phyloP scores from a whole-genome alignment of 1,139 yeast species.

The Kluyveromyces sp. region DNA sequence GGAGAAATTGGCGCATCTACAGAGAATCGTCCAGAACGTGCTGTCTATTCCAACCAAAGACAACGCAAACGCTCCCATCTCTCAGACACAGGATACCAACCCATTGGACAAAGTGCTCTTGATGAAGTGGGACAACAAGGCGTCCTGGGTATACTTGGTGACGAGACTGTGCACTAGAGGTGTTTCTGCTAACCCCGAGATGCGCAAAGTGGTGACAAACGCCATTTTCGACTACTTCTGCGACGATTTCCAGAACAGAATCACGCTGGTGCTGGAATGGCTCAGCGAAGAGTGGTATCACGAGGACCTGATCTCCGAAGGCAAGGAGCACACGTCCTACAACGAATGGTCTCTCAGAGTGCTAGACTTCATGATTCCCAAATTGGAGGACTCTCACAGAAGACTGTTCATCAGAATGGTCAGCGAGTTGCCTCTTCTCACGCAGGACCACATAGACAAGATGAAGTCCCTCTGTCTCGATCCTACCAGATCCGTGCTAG shows the following conservation, averaged over 20 bases:
- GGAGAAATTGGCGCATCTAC: slow-evolving; percentile 22
- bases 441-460: slow-evolving; percentile 51
- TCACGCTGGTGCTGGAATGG: slow-evolving; percentile 87
- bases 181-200: slow-evolving; percentile 34
- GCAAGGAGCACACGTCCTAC: slow-evolving; percentile 40
- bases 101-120: slow-evolving; percentile 24
- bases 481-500: slow-evolving; percentile 74
- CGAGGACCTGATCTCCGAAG: slow-evolving; percentile 33
- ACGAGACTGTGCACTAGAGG: slow-evolving; percentile 81
- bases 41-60: slow-evolving; percentile 18
- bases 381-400: slow-evolving; percentile 72
- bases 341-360: slow-evolving; percentile 63
- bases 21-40: slow-evolving; percentile 22
- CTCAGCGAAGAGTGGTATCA: slow-evolving; percentile 92
- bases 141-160: slow-evolving; percentile 72
- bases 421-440: slow-evolving; percentile 78
- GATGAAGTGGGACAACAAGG: slow-evolving; percentile 38
- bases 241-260: slow-evolving; percentile 62
- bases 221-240: slow-evolving; percentile 68
- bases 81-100: slow-evolving; percentile 22
- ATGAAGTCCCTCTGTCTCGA: slow-evolving; percentile 75
- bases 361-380: slow-evolving; percentile 76
- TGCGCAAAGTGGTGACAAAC: slow-evolving; percentile 58
- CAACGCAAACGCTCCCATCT: slow-evolving; percentile 15
- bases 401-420: slow-evolving; percentile 72